Conservation (phyloP, 2,329 filamentous ascomycete species). For the Sphaceloma murrayae region DNA sequence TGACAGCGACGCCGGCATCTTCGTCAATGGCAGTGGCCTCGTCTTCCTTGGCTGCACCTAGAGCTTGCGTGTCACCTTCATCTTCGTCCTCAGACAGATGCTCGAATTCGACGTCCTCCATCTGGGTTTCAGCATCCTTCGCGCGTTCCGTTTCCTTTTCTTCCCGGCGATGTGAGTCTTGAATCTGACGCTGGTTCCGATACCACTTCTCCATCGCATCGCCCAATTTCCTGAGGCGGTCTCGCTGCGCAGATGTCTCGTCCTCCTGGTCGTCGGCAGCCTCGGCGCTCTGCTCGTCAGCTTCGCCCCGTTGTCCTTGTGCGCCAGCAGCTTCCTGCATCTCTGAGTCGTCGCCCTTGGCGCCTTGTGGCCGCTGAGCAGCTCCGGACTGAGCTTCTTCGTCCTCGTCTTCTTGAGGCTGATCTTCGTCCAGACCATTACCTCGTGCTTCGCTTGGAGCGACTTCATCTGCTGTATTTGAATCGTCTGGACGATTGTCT, state of each 20-base stretch:
- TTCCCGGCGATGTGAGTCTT: constrained; percentile 25
- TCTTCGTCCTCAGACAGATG: constrained; percentile 79
- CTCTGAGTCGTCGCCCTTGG: constrained; percentile 54
- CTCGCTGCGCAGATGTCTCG: constrained; percentile 23
- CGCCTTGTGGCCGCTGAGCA: constrained; percentile 54
- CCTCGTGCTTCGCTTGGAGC: constrained; percentile 19
- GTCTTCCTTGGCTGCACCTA: constrained; percentile 80
- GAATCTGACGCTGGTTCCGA: constrained; percentile 73
- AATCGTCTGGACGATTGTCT: constrained; percentile 21
- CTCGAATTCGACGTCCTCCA: constrained; percentile 73
- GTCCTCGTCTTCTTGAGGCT: constrained; percentile 48
- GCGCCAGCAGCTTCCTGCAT: constrained; percentile 27
- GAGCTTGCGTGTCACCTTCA: constrained; percentile 77
- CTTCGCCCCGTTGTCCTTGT: constrained; percentile 19
- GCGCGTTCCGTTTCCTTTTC: constrained; percentile 45
- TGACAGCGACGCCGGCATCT: constrained; percentile 70
- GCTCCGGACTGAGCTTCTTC: constrained; percentile 43
- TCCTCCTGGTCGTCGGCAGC: constrained; percentile 16
- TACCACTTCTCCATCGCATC: constrained; percentile 92
- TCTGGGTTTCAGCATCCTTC: constrained; percentile 52
- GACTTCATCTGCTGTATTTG: constrained; percentile 20
- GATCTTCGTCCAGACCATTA: constrained; percentile 55
- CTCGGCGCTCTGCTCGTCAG: constrained; percentile 15
- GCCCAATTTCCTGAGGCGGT: constrained; percentile 89
- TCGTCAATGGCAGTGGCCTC: constrained; percentile 80